These are phyloP conservation scores for Aphanoascus verrucosus DNA, from an alignment of 2,329 filamentous ascomycete species.

Conservation along the genomic window DNA sequence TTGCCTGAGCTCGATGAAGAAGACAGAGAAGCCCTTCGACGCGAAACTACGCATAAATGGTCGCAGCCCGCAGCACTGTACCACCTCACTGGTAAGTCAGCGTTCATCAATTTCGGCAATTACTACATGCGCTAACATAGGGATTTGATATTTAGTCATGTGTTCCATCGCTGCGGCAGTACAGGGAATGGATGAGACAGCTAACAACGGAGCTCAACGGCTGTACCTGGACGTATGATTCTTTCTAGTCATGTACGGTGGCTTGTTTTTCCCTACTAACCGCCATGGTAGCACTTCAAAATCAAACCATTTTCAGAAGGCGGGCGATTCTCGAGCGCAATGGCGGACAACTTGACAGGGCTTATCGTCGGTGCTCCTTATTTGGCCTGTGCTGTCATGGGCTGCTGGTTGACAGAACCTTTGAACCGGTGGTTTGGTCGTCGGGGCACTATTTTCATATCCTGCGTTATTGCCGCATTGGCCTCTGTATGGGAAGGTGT, in stretches of 20 bases:
- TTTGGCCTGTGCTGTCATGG: conserved; percentile 35
- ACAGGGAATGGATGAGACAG: conserved; percentile 44
- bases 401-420: conserved; percentile 42
- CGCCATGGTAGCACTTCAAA: conserved; percentile 10
- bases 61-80: conserved; percentile 41
- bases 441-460: conserved; percentile 37
- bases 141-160: conserved; percentile 27
- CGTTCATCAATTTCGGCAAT: conserved; percentile 9
- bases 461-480: conserved; percentile 33
- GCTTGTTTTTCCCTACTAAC: not conserved
- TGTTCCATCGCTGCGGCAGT: conserved; percentile 46
- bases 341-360: conserved; percentile 31
- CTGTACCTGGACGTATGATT: conserved; percentile 26
- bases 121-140: not conserved
- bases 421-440: conserved; percentile 37
- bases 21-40: conserved; percentile 34
- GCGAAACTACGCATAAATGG: conserved; percentile 43
- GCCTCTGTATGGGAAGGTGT: conserved; percentile 37
- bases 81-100: conserved; percentile 30
- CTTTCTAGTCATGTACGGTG: not conserved
- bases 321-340: conserved; percentile 20
- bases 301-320: conserved; percentile 9
- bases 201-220: conserved; percentile 38
- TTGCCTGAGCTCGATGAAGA: conserved; percentile 38
- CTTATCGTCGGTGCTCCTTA: conserved; percentile 39